Evolutionary conservation across 202 grass and related monocot species (phyloP), one percentile per base, ranked within the genome.

Genomic region (Dendrocalamus latiflorus): DNA sequence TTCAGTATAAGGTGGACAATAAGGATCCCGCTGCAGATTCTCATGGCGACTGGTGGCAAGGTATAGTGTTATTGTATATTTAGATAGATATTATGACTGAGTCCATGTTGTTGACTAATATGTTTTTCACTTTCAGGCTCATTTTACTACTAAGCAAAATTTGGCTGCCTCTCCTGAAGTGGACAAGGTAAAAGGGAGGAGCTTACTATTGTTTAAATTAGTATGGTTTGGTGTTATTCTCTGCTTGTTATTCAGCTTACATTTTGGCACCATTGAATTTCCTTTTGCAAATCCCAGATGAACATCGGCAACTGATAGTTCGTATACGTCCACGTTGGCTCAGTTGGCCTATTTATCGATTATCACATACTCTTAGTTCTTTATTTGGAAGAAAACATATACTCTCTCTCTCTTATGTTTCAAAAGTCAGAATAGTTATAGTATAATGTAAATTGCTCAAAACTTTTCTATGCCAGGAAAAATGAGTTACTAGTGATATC

Each of bases 41-140:
- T 82, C 94, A 94, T 78, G 95, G 95, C 5, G 90, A 98, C 68
- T 95, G 95, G 95, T 98, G 95, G 95, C 95, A 95, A 98, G 95
- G 95, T 98, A 95, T 86, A 76, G 9, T 47, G 13, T 67, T 22
- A 68, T 65, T 70, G 25, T 79, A 73, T 75, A 85, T 30, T 76
- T 33, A 58, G 34, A 47, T 30, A 41, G 9, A 81, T 56, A 34
- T 67, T 75, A 68, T 70, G 21, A 68, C 16, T 64, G 37, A 83
- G 33, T 77, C 65, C 14, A 75, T 47, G 48, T 50, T 79, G 38
- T 80, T 88, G 22, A 67, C 48, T 80, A 11, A 72, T 43, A 13
- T 54, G 61, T 59, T 62, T 84, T 62, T 56, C 4, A 9, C 37
- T 86, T 21, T 64, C 87, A 98, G 95, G 95, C 26, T 98, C 95